Evolutionary conservation across 2,329 filamentous ascomycete species (phyloP).

Genomic region (Ceratocystis variospora): DNA sequence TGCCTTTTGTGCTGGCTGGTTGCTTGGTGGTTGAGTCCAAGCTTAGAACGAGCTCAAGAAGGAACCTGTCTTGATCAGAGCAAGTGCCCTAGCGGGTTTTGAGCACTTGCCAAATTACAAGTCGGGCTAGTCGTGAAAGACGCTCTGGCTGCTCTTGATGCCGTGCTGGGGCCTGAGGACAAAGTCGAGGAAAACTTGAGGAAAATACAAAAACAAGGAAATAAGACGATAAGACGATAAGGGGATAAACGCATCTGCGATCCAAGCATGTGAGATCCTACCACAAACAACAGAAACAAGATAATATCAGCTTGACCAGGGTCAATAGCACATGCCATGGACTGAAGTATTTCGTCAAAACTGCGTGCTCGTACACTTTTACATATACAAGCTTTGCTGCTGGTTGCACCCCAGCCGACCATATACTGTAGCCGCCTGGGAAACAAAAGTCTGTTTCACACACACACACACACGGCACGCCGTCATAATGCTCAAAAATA

Average conservation of each 20-base stretch:
- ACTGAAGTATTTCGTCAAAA: no score
- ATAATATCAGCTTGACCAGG: no score
- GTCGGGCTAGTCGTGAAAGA: background rate
- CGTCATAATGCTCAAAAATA: no score
- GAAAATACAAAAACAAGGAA: background rate
- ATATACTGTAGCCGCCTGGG: no score
- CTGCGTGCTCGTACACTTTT: no score
- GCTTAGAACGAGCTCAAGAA: constrained; percentile 3
- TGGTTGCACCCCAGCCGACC: no score
- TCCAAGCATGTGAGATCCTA: constrained; percentile 5
- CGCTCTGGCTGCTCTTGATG: background rate
- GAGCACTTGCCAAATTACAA: constrained; percentile 6
- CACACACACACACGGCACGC: no score
- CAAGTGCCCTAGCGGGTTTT: background rate
- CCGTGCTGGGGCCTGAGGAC: constrained; percentile 5
- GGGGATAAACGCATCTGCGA: background rate
- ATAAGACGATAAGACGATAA: background rate
- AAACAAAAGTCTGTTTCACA: no score
- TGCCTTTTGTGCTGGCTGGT: background rate
- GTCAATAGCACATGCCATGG: no score
- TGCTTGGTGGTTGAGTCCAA: constrained; percentile 9
- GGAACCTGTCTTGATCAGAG: constrained; percentile 1
- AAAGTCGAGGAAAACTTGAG: background rate
- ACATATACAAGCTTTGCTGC: no score
- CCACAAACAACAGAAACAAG: background rate